phyloP scores from a whole-genome alignment of 1,139 yeast genomes.

The Geotrichum aggregatum region DNA sequence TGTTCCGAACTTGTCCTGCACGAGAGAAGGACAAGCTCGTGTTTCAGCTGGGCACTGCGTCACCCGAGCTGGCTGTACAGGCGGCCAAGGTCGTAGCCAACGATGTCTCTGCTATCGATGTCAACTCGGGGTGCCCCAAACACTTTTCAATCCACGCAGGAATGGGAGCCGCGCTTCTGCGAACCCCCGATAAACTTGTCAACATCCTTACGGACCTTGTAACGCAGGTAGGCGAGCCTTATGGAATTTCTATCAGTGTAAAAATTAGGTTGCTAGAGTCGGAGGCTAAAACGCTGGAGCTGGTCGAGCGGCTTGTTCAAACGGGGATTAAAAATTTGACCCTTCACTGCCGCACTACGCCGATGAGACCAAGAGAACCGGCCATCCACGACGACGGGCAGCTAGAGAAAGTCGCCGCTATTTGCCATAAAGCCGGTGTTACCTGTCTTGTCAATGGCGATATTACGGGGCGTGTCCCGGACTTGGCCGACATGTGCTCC shows the following conservation, averaged over 20 bases:
- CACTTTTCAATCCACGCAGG: slow-evolving; percentile 72
- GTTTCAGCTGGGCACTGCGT: slow-evolving; percentile 86
- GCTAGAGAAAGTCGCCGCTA: slow-evolving; percentile 55
- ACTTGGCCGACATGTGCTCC: slow-evolving; percentile 51
- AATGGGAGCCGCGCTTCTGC: slow-evolving; percentile 91
- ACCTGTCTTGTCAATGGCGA: slow-evolving; percentile 81
- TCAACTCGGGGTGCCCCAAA: slow-evolving; percentile 90
- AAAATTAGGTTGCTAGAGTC: slow-evolving; percentile 74
- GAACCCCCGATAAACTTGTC: slow-evolving; percentile 74
- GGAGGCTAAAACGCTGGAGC: slow-evolving; percentile 53
- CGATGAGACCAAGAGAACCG: slow-evolving; percentile 81
- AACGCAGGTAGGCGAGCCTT: slow-evolving; percentile 71
- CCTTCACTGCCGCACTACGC: slow-evolving; percentile 83
- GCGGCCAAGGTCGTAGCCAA: slow-evolving; percentile 76
- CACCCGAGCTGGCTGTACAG: slow-evolving; percentile 76
- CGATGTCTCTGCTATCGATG: slow-evolving; percentile 90
- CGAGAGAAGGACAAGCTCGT: slow-evolving; percentile 62
- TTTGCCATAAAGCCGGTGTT: slow-evolving; percentile 61
- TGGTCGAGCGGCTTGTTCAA: slow-evolving; percentile 59
- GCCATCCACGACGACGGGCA: slow-evolving; percentile 56
- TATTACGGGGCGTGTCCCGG: slow-evolving; percentile 48
- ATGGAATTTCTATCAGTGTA: slow-evolving; percentile 77
- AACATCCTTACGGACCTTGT: slow-evolving; percentile 66
- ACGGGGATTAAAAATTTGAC: slow-evolving; percentile 87
- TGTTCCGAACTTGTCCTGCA: slow-evolving; percentile 68